Percentiles rank a stretch among this genome's conserved stretches.
These are phyloP conservation scores for Durio zibethinus DNA, from an alignment of 345 rosid genomes.

Conservation along the genomic window DNA sequence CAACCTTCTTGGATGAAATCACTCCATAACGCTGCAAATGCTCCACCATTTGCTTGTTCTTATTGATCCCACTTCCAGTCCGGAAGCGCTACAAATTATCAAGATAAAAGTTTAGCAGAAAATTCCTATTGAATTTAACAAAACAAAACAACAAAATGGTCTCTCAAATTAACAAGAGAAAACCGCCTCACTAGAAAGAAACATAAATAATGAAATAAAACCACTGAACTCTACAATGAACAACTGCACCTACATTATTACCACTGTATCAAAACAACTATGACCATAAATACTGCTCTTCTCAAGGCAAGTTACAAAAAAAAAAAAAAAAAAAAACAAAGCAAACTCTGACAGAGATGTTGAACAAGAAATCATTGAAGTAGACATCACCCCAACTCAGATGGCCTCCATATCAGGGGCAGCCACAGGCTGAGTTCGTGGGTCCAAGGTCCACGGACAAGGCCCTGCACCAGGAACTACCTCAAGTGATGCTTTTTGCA, in stretches of 20 bases:
- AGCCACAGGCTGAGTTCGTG: neutral
- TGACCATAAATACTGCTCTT: neutral
- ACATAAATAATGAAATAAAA: neutral
- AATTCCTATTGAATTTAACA: neutral
- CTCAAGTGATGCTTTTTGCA: neutral
- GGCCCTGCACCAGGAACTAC: conserved; percentile 25
- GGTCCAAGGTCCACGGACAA: conserved; percentile 14
- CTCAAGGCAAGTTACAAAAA: conserved; percentile 2
- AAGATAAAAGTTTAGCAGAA: conserved; percentile 4
- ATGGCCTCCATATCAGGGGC: conserved; percentile 14
- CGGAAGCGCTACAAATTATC: conserved; percentile 37
- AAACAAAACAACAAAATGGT: neutral
- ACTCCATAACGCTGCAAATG: conserved; percentile 61
- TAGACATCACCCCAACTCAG: neutral
- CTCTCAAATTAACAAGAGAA: neutral
- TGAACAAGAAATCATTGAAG: conserved; percentile 5
- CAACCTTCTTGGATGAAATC: conserved; percentile 58
- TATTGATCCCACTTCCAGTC: conserved; percentile 43
- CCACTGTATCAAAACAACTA: neutral
- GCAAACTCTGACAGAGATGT: conserved; percentile 3
- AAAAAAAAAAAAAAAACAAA: neutral
- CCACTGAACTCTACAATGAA: neutral
- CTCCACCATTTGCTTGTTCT: conserved; percentile 73
- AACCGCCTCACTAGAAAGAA: neutral
- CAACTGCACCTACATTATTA: neutral